Percentiles rank a stretch among this genome's conserved stretches.
phyloP scores from a whole-genome alignment of 140 eudicot species.

The Ambrosia hybrid region DNA sequence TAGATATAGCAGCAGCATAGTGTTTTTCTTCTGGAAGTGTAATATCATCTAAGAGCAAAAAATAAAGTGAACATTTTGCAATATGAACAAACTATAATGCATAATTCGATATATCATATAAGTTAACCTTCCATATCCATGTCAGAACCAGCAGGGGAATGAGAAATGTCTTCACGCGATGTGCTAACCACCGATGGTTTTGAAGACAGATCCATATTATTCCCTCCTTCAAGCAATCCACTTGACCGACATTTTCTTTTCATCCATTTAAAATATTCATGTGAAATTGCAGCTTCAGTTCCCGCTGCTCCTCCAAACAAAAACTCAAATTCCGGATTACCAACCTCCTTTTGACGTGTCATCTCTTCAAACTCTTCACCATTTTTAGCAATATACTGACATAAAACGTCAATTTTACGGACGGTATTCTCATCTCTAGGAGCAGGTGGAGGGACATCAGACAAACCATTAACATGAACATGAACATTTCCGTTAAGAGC shows the following conservation, averaged over 20 bases:
- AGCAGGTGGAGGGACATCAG: conserved; percentile 47
- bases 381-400: conserved; percentile 55
- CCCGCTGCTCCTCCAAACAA: conserved; percentile 64
- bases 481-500: conserved; percentile 18
- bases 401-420: conserved; percentile 51
- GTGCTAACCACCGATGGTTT: conserved; percentile 20
- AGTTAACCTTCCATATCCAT: conserved; percentile 93
- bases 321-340: conserved; percentile 52
- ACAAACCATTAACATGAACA: conserved; percentile 18
- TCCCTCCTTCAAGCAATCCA: conserved; percentile 27
- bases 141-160: conserved; percentile 72
- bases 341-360: conserved; percentile 53
- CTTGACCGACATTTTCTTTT: conserved; percentile 42
- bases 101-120: not conserved
- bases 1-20: conserved; percentile 30
- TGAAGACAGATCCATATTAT: conserved; percentile 16
- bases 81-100: not conserved
- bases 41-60: conserved; percentile 69
- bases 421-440: conserved; percentile 41
- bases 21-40: conserved; percentile 50
- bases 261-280: conserved; percentile 61
- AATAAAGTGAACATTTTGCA: conserved; percentile 19
- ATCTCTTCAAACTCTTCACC: conserved; percentile 52
- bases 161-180: conserved; percentile 30
- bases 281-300: conserved; percentile 58